Conservation (phyloP, 345 rosid species). For the Microthlaspi erraticum region DNA sequence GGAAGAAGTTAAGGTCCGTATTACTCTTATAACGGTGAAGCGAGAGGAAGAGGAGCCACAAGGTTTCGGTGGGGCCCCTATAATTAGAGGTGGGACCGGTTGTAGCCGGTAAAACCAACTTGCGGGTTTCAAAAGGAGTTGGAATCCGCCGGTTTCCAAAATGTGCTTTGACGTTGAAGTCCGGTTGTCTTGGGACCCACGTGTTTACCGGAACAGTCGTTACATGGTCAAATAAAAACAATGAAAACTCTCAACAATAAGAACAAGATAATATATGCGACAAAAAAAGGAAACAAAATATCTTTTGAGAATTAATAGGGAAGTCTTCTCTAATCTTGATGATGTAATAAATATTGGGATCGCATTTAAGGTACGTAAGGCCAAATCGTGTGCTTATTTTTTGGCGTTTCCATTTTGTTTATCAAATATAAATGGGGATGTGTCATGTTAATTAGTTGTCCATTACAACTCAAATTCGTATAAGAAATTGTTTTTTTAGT, state of each 20-base stretch:
- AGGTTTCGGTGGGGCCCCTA: slow-evolving; percentile 10
- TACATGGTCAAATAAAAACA: slow-evolving; percentile 26
- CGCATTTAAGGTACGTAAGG: too few species aligned
- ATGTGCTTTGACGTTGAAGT: slow-evolving; percentile 20
- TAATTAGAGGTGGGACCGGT: slow-evolving; percentile 20
- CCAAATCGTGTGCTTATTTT: too few species aligned
- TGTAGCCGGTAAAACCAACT: slow-evolving; percentile 16
- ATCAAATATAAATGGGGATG: too few species aligned
- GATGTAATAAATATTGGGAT: neutral
- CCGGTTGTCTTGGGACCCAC: slow-evolving; percentile 15
- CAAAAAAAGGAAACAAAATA: slow-evolving; percentile 9
- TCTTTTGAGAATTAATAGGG: neutral
- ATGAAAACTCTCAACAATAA: neutral
- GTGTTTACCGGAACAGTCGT: slow-evolving; percentile 30
- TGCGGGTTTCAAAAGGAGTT: slow-evolving; percentile 7
- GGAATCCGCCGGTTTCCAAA: too few species aligned
- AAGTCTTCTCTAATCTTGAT: neutral
- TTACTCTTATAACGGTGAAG: slow-evolving; percentile 32
- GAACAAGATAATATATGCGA: neutral
- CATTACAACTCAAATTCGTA: too few species aligned
- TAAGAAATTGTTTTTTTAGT: neutral
- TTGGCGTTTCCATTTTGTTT: too few species aligned
- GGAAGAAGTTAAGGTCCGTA: neutral
- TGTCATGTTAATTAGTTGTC: too few species aligned
- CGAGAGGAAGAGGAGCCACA: neutral